phyloP scores from a whole-genome alignment of 1,284 basidiomycete species.

The Abortiporus biennis region DNA sequence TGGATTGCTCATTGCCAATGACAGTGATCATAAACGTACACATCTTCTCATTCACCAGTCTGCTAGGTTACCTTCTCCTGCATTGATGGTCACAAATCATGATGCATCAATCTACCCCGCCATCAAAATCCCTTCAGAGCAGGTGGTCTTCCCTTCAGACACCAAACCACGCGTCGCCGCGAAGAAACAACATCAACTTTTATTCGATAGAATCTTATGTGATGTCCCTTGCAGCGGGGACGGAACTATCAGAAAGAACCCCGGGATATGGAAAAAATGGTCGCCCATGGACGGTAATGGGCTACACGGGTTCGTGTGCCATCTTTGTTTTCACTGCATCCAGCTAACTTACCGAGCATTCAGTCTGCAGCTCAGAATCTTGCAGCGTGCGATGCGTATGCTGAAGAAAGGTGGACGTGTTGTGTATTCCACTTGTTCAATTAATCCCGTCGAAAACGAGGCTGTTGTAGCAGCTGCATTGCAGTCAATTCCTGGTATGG shows the following conservation, averaged over 20 bases:
- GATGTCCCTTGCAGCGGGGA: constrained; percentile 99
- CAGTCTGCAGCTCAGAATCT: constrained; percentile 88
- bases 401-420: constrained; percentile 84
- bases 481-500: constrained; percentile 59
- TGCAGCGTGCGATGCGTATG: constrained; percentile 88
- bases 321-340: background rate
- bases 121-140: constrained; percentile 50
- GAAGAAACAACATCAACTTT: constrained; percentile 39
- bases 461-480: constrained; percentile 90
- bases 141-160: constrained; percentile 19
- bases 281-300: constrained; percentile 86
- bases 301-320: constrained; percentile 66
- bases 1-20: constrained; percentile 85
- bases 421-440: constrained; percentile 97
- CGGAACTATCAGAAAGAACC: constrained; percentile 93
- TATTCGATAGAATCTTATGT: constrained; percentile 92
- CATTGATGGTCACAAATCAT: constrained; percentile 92
- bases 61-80: constrained; percentile 89
- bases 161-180: constrained; percentile 21
- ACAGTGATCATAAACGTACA: constrained; percentile 90
- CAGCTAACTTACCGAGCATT: background rate
- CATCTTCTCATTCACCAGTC: constrained; percentile 98
- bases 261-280: constrained; percentile 96
- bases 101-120: constrained; percentile 89
- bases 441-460: constrained; percentile 98